Conservation (phyloP, 2,329 filamentous ascomycete genomes). For the Orbilia ellipsospora region DNA sequence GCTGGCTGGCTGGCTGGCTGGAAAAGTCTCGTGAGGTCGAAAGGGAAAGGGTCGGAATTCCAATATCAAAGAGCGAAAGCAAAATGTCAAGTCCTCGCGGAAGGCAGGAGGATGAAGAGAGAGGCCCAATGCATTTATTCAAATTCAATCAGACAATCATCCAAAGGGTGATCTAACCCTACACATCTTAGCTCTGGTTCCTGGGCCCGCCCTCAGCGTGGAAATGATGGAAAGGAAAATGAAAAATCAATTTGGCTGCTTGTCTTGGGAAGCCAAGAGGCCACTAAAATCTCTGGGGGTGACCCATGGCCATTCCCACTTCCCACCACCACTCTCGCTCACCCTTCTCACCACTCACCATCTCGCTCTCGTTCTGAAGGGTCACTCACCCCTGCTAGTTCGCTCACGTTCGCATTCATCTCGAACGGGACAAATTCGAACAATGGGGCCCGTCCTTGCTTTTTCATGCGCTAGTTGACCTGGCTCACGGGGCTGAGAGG, state of each 20-base stretch:
- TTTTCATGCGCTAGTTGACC: conserved; percentile 42
- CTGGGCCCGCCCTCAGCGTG: conserved; percentile 35
- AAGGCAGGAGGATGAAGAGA: conserved; percentile 38
- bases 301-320: conserved; percentile 33
- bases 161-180: conserved; percentile 45
- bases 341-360: conserved; percentile 8
- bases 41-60: neutral
- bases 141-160: conserved; percentile 50
- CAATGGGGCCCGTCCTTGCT: conserved; percentile 40
- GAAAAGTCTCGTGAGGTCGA: conserved; percentile 5
- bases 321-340: too few species aligned
- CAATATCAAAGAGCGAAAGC: conserved; percentile 2
- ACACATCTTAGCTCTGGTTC: conserved; percentile 55
- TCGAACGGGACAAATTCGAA: conserved; percentile 51
- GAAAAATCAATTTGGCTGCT: conserved; percentile 33
- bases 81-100: conserved; percentile 39
- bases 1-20: conserved; percentile 4
- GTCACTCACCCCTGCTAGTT: conserved; percentile 28
- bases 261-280: conserved; percentile 34
- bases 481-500: conserved; percentile 49
- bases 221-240: conserved; percentile 13
- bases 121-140: conserved; percentile 55
- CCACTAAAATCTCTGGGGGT: conserved; percentile 39
- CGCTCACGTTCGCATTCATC: conserved; percentile 47
- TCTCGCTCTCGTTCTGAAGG: conserved; percentile 21